Evolutionary conservation across 805 yeast genomes (phyloP).

Genomic region (Lipomyces oligophaga): DNA sequence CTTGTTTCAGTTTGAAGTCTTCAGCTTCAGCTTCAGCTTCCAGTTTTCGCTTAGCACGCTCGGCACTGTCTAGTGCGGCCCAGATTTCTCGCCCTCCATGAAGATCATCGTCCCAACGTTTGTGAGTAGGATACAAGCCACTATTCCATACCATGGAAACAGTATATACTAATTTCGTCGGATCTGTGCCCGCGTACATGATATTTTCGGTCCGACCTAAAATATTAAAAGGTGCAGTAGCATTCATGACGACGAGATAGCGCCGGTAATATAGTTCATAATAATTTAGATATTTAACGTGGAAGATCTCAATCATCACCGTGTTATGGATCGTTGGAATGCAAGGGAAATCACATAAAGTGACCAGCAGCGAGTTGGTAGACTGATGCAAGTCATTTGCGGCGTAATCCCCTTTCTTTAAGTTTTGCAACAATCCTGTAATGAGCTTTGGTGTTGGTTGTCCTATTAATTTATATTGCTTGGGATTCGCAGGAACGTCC

Average conservation of each 20-base stretch:
- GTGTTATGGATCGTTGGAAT: conserved; percentile 26
- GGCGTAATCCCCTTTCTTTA: neutral
- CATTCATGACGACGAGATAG: conserved; percentile 18
- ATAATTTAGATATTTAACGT: conserved; percentile 12
- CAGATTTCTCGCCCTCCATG: conserved; percentile 15
- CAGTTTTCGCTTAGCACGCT: neutral
- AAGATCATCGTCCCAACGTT: conserved; percentile 11
- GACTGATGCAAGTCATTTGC: conserved; percentile 20
- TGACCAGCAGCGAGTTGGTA: conserved; percentile 18
- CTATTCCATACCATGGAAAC: conserved; percentile 20
- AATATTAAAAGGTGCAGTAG: conserved; percentile 23
- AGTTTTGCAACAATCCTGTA: neutral
- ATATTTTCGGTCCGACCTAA: conserved; percentile 17
- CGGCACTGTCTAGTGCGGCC: neutral
- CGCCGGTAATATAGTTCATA: conserved; percentile 15
- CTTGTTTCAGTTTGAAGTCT: neutral
- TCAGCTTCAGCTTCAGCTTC: neutral
- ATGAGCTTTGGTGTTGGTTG: conserved; percentile 1
- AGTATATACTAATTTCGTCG: conserved; percentile 12
- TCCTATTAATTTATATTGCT: neutral
- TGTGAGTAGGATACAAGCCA: conserved; percentile 4
- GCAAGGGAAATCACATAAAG: conserved; percentile 24
- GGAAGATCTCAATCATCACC: conserved; percentile 16
- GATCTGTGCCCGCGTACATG: conserved; percentile 15
- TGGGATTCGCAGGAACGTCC: neutral